Evolutionary conservation across 2,329 filamentous ascomycete species (phyloP).

Genomic region (Talaromyces sp.): DNA sequence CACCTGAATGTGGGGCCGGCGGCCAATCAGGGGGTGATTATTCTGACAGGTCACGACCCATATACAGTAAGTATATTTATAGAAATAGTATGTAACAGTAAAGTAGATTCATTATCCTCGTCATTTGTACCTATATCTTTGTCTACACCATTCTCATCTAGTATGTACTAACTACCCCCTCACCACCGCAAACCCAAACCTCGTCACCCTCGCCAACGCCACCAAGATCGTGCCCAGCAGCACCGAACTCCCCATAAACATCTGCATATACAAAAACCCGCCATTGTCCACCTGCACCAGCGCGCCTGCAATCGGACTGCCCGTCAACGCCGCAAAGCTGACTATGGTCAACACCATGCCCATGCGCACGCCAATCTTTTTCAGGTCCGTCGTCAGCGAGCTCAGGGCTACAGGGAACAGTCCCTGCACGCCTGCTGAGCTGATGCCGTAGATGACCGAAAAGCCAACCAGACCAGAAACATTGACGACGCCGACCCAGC

Average conservation of each 20-base stretch:
- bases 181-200: constrained; percentile 29
- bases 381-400: constrained; percentile 48
- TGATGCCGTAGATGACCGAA: constrained; percentile 6
- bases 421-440: constrained; percentile 2
- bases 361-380: constrained; percentile 51
- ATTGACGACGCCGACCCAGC: constrained; percentile 6
- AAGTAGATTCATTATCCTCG: neutral
- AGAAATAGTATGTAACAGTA: no score
- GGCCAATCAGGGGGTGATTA: neutral
- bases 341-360: constrained; percentile 52
- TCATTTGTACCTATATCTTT: neutral
- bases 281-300: constrained; percentile 43
- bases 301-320: constrained; percentile 50
- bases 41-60: neutral
- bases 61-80: no score
- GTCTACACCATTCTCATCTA: neutral
- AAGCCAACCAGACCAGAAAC: constrained; percentile 1
- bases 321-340: constrained; percentile 49
- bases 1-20: neutral
- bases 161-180: constrained; percentile 23
- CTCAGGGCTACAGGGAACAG: constrained; percentile 60
- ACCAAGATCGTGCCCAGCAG: constrained; percentile 40
- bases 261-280: constrained; percentile 46
- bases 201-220: constrained; percentile 34
- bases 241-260: constrained; percentile 44